phyloP scores from a whole-genome alignment of 1,284 basidiomycete genomes.

The Fomitiporia mediterranea region DNA sequence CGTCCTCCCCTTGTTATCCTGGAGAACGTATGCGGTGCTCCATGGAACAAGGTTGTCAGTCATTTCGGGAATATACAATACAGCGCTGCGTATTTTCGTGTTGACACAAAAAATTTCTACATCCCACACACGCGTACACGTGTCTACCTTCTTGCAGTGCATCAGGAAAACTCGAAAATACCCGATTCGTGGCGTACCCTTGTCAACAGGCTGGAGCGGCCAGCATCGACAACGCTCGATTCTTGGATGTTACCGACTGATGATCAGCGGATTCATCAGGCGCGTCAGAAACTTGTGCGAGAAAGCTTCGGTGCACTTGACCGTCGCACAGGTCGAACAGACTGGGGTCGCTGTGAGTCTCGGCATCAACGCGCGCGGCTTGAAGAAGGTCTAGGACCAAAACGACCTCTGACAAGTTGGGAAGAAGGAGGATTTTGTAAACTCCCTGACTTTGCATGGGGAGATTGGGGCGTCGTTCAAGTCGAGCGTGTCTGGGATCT shows the following conservation, averaged over 20 bases:
- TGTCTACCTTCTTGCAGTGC: constrained; percentile 81
- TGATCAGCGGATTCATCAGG: constrained; percentile 87
- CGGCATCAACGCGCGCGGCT: constrained; percentile 85
- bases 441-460: constrained; percentile 89
- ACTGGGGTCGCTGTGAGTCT: constrained; percentile 91
- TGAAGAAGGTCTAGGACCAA: constrained; percentile 78
- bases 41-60: constrained; percentile 75
- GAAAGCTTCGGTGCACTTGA: constrained; percentile 59
- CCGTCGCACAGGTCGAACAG: constrained; percentile 65
- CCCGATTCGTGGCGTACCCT: constrained; percentile 69
- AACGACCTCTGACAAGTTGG: constrained; percentile 89
- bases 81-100: constrained; percentile 64
- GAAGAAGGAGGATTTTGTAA: constrained; percentile 89
- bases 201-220: constrained; percentile 69
- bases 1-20: constrained; percentile 87
- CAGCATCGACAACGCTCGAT: constrained; percentile 86
- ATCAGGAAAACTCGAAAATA: constrained; percentile 52
- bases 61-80: constrained; percentile 79
- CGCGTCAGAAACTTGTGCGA: constrained; percentile 76
- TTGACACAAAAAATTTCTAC: constrained; percentile 93
- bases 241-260: constrained; percentile 89
- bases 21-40: constrained; percentile 91
- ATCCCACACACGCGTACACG: constrained; percentile 93
- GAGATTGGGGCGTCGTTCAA: constrained; percentile 87
- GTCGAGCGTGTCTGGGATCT: constrained; percentile 94